Percentiles rank a stretch among this genome's conserved stretches.
These are phyloP conservation scores for Berberis vulgaris DNA, from an alignment of 164 flowering plant genomes.

Conservation along the genomic window DNA sequence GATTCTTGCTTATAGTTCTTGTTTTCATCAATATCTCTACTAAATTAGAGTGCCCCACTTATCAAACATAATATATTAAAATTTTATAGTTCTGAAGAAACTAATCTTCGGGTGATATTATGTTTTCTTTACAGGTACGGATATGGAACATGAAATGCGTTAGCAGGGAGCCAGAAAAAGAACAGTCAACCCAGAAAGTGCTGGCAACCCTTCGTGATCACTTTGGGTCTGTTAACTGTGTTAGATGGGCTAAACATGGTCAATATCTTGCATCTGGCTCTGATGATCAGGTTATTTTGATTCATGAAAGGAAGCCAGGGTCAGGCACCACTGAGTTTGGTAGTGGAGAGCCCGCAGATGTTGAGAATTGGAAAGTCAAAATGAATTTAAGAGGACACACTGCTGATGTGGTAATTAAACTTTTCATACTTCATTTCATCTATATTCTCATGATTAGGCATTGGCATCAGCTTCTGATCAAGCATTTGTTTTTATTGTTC, in stretches of 20 bases:
- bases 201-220: conserved; percentile 97
- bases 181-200: conserved; percentile 54
- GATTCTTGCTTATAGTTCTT: too few species aligned
- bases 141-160: conserved; percentile 92
- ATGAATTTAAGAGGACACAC: conserved; percentile 98
- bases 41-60: too few species aligned
- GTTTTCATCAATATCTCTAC: too few species aligned
- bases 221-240: conserved; percentile 98
- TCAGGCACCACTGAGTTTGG: conserved; percentile 99
- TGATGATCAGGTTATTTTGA: conserved; percentile 86
- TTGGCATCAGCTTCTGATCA: conserved; percentile 23
- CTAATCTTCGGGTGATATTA: not conserved
- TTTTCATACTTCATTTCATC: conserved; percentile 2
- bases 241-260: conserved; percentile 98
- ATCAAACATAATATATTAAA: too few species aligned
- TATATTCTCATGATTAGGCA: not conserved
- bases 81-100: too few species aligned
- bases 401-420: conserved; percentile 91
- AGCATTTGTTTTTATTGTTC: conserved; percentile 37
- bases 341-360: conserved; percentile 98
- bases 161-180: conserved; percentile 40
- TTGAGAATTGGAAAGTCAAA: conserved; percentile 95
- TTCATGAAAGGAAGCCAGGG: conserved; percentile 97
- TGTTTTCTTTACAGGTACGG: conserved; percentile 51
- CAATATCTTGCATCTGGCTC: conserved; percentile 92